Base-by-base conservation (phyloP, 352 stramenopile genomes). In the Globisporangium takayamanum region DNA sequence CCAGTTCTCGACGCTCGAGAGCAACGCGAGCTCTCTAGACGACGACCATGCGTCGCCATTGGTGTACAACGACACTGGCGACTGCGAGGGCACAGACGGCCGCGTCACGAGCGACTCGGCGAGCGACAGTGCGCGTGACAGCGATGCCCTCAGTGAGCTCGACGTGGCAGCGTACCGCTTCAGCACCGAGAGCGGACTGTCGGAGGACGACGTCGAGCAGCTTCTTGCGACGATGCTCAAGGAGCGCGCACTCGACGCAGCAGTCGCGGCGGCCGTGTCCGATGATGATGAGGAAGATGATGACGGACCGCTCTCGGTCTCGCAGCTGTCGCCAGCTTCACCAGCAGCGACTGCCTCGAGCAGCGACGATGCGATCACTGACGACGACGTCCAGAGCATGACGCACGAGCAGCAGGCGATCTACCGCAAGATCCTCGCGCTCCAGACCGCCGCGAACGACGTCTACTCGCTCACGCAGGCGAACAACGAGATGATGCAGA, bases 401-500 rank as follows among this genome's bases (percentile, higher is more conserved):
- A 49, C 25, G 6, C 37, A 33, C 12, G 57, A 69, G 49, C 39
- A 68, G 18, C 28, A 36, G 22, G 50, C 51, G 49, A 33, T 69
- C 10, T 69, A 63, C 16, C 25, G 68, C 50, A 64, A 69, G 51
- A 80, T 85, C 57, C 62, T 70, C 59, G 65, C 57, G 41, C 59
- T 84, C 5, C 73, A 84, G 41, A 68, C 51, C 6, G 68, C 66
- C 0, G 62, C 64, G 5, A 55, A 82, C 22, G 54, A 80, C 59
- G 69, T 68, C 30, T 83, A 76, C 56, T 50, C 51, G 49, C 70
- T 66, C 15, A 67, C 70, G 28, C 75, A 72, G 37, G 73, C 73
- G n/a, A 85, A 78, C 55, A 65, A 75, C 44, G 64, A 70, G 55
- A 66, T 79, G 50, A 75, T 80, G 62, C 39, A 42, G 16, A 22